Evolutionary conservation across 2,329 filamentous ascomycete species (phyloP).

Genomic region (Chrysoporthe puriensis): DNA sequence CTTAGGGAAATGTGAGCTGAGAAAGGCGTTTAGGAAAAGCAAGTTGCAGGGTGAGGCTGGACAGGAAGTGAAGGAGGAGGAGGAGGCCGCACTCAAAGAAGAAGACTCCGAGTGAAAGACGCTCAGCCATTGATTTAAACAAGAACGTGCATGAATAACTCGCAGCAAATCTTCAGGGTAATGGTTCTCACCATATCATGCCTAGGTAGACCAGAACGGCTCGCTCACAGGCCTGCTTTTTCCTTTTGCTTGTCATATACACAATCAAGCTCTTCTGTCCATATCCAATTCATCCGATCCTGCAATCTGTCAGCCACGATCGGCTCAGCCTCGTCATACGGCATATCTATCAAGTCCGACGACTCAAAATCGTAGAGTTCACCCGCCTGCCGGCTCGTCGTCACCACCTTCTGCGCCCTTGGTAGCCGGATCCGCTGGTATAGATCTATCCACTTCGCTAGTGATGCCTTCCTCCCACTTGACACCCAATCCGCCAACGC

Average conservation of each 20-base stretch:
- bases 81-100: constrained; percentile 22
- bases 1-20: constrained; percentile 44
- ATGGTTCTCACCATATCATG: not conserved
- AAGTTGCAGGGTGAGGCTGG: constrained; percentile 32
- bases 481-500: constrained; percentile 22
- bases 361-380: constrained; percentile 37
- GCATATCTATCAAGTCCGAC: constrained; percentile 38
- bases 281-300: constrained; percentile 39
- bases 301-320: constrained; percentile 36
- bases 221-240: constrained; percentile 7
- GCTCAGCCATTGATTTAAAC: not conserved
- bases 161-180: not conserved
- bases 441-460: constrained; percentile 31
- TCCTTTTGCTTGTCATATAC: constrained; percentile 27
- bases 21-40: constrained; percentile 43
- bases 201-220: not conserved
- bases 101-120: constrained; percentile 3
- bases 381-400: constrained; percentile 38
- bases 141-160: not conserved
- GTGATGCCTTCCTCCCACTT: not conserved
- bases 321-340: constrained; percentile 41
- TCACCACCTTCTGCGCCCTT: constrained; percentile 37
- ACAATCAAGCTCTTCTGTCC: constrained; percentile 38
- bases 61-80: constrained; percentile 19
- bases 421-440: constrained; percentile 38